Evolutionary conservation across 176 grass and related monocot species (phyloP).

Genomic region (Phoenix roebelenii): DNA sequence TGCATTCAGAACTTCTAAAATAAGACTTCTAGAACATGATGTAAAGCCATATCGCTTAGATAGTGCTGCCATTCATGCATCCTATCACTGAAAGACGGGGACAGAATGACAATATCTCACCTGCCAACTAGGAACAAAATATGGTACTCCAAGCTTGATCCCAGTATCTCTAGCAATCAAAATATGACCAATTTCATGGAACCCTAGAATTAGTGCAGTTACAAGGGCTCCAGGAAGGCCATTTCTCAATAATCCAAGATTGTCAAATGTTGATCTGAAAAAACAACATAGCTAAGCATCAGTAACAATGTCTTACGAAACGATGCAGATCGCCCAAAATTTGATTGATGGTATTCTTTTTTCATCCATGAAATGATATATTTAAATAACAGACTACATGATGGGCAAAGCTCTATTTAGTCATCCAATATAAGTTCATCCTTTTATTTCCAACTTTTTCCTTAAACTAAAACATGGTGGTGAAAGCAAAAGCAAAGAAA

Average conservation of each 20-base stretch:
- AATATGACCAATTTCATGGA: conserved; percentile 92
- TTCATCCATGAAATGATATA: too few species aligned
- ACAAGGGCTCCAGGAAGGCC: conserved; percentile 68
- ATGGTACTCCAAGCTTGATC: conserved; percentile 93
- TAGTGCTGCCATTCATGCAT: too few species aligned
- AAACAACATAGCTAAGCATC: conserved; percentile 19
- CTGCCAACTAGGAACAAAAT: conserved; percentile 99
- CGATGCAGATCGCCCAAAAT: too few species aligned
- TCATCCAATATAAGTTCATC: too few species aligned
- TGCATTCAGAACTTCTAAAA: not conserved
- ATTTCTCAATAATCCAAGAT: conserved; percentile 78
- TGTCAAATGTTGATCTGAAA: conserved; percentile 90
- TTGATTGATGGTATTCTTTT: too few species aligned
- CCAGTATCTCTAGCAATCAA: conserved; percentile 61
- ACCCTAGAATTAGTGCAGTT: conserved; percentile 59
- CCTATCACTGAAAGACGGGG: too few species aligned
- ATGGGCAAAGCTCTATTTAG: too few species aligned
- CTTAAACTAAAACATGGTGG: too few species aligned
- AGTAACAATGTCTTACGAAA: not conserved
- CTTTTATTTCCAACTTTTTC: too few species aligned
- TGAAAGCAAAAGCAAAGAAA: not conserved
- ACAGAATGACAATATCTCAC: conserved; percentile 25
- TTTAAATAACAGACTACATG: too few species aligned
- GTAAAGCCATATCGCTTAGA: too few species aligned
- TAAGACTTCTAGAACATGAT: too few species aligned